Percentiles rank a stretch among this genome's conserved stretches.
These are phyloP conservation scores for Xylaria sp. DNA, from an alignment of 2,329 filamentous ascomycete genomes.

Conservation along the genomic window DNA sequence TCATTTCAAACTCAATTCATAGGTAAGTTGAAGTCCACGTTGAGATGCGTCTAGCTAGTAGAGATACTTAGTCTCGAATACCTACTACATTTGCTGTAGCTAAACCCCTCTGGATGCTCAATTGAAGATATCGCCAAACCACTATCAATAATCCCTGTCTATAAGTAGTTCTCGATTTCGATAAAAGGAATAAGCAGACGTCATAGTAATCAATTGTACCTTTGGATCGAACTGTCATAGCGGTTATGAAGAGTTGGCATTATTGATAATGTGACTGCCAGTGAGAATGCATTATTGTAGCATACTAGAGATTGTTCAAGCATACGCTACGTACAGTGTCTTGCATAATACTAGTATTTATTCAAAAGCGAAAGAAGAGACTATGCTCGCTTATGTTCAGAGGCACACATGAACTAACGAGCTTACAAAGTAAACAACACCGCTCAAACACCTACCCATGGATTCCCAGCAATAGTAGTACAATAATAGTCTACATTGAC, in stretches of 20 bases:
- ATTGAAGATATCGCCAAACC: slow-evolving; percentile 13
- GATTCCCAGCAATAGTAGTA: background rate
- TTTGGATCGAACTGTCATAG: slow-evolving; percentile 7
- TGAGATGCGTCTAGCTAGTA: background rate
- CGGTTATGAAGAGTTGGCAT: slow-evolving; percentile 11
- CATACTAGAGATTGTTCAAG: background rate
- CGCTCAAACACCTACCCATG: background rate
- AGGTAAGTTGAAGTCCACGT: background rate
- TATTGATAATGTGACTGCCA: background rate
- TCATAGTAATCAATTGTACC: slow-evolving; percentile 14
- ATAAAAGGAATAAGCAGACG: slow-evolving; percentile 17
- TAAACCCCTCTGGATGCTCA: background rate
- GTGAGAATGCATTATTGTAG: background rate
- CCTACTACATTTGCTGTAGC: background rate
- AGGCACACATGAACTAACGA: no score
- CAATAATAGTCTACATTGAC: background rate
- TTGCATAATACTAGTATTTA: no score
- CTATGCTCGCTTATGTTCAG: no score
- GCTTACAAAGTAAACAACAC: no score
- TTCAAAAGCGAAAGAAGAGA: no score
- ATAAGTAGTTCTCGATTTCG: slow-evolving; percentile 18
- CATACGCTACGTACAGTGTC: no score
- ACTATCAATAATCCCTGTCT: background rate
- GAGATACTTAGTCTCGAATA: background rate
- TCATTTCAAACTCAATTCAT: slow-evolving; percentile 3